phyloP scores from a whole-genome alignment of 2,329 filamentous ascomycete species.

The Apiospora phragmitis region DNA sequence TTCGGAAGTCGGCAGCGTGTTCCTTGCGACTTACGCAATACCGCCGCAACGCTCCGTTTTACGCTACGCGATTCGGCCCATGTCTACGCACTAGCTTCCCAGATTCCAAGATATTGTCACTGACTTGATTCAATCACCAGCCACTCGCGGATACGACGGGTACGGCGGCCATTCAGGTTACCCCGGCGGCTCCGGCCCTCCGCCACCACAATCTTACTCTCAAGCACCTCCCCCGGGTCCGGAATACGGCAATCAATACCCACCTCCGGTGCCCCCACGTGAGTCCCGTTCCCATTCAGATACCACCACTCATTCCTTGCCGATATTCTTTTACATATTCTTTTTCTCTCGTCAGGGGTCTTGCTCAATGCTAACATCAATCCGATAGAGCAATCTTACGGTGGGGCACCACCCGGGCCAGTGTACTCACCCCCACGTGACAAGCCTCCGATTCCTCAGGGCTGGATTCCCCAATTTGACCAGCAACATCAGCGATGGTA shows the following conservation, averaged over 20 bases:
- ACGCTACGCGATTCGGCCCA: constrained; percentile 1
- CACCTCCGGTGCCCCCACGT: constrained; percentile 7
- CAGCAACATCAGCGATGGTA: constrained; percentile 62
- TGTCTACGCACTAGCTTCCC: background rate
- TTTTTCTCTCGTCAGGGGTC: background rate
- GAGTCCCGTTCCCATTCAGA: background rate
- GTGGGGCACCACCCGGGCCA: constrained; percentile 25
- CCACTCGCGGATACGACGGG: constrained; percentile 11
- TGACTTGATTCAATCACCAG: constrained; percentile 8
- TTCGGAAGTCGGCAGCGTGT: background rate
- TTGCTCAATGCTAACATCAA: background rate
- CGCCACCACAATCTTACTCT: constrained; percentile 3
- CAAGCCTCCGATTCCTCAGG: constrained; percentile 55
- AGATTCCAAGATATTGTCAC: background rate
- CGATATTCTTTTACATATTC: background rate
- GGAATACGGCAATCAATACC: constrained; percentile 8
- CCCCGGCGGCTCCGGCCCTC: constrained; percentile 10
- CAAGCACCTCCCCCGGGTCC: constrained; percentile 7
- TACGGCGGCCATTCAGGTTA: constrained; percentile 14
- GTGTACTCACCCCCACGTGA: constrained; percentile 35
- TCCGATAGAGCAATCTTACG: constrained; percentile 5
- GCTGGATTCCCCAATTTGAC: constrained; percentile 66
- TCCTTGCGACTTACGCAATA: constrained; percentile 4
- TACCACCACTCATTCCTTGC: no score
- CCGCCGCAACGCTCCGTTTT: background rate